phyloP scores from a whole-genome alignment of 2,329 filamentous ascomycete species.

The Myotisia sp. region DNA sequence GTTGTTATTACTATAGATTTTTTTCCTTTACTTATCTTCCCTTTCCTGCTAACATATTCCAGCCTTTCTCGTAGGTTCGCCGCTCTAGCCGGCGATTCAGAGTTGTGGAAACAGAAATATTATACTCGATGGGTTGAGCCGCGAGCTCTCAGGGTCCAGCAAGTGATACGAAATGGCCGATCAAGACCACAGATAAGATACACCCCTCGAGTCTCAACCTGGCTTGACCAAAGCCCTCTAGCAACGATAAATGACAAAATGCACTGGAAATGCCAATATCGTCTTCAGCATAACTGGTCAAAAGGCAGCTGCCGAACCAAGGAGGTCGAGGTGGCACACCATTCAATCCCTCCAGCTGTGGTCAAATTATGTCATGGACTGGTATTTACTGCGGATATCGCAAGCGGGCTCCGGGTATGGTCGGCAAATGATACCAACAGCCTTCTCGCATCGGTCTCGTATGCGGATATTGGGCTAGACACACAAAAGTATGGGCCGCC shows the following conservation, averaged over 20 bases:
- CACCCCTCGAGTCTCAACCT: slow-evolving; percentile 43
- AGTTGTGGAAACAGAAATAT: slow-evolving; percentile 83
- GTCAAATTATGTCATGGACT: slow-evolving; percentile 65
- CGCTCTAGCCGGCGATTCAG: slow-evolving; percentile 60
- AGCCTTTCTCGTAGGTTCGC: slow-evolving; percentile 56
- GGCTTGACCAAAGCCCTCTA: slow-evolving; percentile 46
- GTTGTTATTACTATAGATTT: too few species aligned
- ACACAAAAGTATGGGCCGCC: slow-evolving; percentile 52
- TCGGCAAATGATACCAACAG: slow-evolving; percentile 47
- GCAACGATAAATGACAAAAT: slow-evolving; percentile 34
- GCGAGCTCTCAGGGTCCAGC: slow-evolving; percentile 60
- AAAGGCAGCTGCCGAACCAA: slow-evolving; percentile 65
- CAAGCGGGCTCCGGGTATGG: slow-evolving; percentile 64
- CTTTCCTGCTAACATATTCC: background rate
- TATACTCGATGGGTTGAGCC: slow-evolving; percentile 77
- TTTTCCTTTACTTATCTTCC: too few species aligned
- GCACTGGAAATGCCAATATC: slow-evolving; percentile 83
- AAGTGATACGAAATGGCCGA: slow-evolving; percentile 37
- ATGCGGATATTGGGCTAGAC: slow-evolving; percentile 16
- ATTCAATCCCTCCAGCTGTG: slow-evolving; percentile 47
- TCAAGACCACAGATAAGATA: slow-evolving; percentile 26
- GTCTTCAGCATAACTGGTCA: slow-evolving; percentile 80
- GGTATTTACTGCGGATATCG: slow-evolving; percentile 59
- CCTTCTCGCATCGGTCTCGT: slow-evolving; percentile 39
- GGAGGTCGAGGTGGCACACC: slow-evolving; percentile 52